Evolutionary conservation across 2,329 filamentous ascomycete genomes (phyloP), one percentile per base, ranked within the genome.

Genomic region (Daldinia sp.): DNA sequence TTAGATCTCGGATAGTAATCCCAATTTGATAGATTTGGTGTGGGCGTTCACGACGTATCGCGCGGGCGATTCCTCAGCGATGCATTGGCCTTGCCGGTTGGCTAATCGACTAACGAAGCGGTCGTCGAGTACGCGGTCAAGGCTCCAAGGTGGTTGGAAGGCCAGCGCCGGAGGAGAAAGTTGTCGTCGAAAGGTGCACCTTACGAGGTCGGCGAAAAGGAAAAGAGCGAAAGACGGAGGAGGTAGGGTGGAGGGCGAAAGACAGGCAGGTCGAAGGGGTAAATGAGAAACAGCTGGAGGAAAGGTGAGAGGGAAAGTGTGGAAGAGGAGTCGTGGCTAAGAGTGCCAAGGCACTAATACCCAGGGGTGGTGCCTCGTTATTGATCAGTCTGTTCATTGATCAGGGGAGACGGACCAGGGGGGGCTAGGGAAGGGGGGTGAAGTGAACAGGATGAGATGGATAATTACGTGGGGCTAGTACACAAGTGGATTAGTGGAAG

Each of bases 111-210:
- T 50, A 52, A n/a, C 41, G 53, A 48, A 52, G 21, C 50, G 67
- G 58, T 66, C 65, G 57, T 68, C 67, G 50, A 69, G 69, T 68
- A 59, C 66, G 48, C 19, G 55, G 58, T 67, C 64, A 63, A 61
- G 62, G 69, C 66, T 70, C 61, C 68, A 63, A 61, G 66, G 68
- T 56, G 23, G 56, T 68, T 67, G 69, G 66, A 68, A 53, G 55
- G 61, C 66, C 64, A 70, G 65, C 72, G 70, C 70, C 70, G 67
- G 69, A n/a, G 58, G 66, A 62, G 52, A 30, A 27, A 62, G 61
- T 73, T 74, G 73, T 74, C 73, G 71, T 75, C 72, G 70, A 70
- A 72, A 71, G 67, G 70, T 67, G 55, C 67, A 70, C 72, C 73
- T 75, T 68, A 72, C 71, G 72, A 71, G 67, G 71, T 73, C 73